Evolutionary conservation across 345 rosid species (phyloP).

Genomic region (Ricinus communis): DNA sequence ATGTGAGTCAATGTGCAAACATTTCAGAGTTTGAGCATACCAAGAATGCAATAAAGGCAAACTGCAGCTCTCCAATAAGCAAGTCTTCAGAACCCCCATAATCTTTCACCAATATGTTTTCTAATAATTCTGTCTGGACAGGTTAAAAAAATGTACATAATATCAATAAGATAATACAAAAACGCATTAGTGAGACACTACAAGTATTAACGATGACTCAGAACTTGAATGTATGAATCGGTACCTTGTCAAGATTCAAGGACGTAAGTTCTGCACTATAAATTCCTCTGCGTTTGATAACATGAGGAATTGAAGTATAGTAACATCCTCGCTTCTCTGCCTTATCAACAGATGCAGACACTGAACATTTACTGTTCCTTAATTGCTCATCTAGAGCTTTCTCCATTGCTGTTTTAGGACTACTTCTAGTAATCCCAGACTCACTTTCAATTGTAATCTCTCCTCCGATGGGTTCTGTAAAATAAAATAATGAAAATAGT

Average conservation of each 20-base stretch:
- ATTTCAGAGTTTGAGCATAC: constrained; percentile 38
- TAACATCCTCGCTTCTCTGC: constrained; percentile 59
- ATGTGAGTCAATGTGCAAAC: background rate
- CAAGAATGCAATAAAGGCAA: constrained; percentile 86
- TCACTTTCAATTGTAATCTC: constrained; percentile 72
- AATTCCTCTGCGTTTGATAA: constrained; percentile 67
- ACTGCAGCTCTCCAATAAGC: constrained; percentile 88
- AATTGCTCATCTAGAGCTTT: constrained; percentile 70
- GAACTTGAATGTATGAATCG: constrained; percentile 3
- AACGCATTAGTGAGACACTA: background rate
- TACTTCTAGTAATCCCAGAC: constrained; percentile 41
- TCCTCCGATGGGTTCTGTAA: constrained; percentile 89
- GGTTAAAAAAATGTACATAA: constrained; percentile 10
- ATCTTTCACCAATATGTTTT: constrained; percentile 53
- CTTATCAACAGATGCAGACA: constrained; percentile 34
- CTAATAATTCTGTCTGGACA: constrained; percentile 65
- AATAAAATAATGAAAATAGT: constrained; percentile 1
- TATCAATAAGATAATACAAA: constrained; percentile 17
- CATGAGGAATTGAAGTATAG: constrained; percentile 71
- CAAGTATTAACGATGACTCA: background rate
- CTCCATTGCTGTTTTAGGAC: constrained; percentile 60
- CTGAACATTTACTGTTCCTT: constrained; percentile 50
- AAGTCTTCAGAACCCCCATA: constrained; percentile 73
- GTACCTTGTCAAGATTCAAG: constrained; percentile 92
- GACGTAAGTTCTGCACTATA: constrained; percentile 67